Evolutionary conservation across 1,284 basidiomycete genomes (phyloP).

Genomic region (Heterobasidion annosum): DNA sequence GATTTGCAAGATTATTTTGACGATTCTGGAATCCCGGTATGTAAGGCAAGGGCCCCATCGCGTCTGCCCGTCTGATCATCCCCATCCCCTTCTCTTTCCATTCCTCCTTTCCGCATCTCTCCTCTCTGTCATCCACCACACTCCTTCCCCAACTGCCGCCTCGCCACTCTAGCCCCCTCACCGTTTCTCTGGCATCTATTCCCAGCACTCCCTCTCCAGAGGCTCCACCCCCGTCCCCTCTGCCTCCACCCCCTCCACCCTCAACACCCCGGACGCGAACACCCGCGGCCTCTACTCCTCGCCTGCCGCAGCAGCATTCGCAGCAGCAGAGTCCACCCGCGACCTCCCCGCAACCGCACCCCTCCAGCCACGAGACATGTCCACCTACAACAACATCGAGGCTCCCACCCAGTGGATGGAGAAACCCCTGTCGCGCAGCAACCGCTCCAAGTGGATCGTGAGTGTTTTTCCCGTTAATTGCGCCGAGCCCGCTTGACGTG

Average conservation of each 20-base stretch:
- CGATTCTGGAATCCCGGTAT: constrained; percentile 11
- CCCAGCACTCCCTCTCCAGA: constrained; percentile 17
- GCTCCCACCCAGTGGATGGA: constrained; percentile 22
- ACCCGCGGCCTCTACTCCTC: constrained; percentile 14
- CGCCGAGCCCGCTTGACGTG: no score
- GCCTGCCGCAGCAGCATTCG: constrained; percentile 6
- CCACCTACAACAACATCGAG: constrained; percentile 16
- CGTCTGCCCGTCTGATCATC: neutral
- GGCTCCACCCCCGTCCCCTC: neutral
- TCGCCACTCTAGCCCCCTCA: constrained; percentile 21
- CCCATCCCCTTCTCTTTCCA: neutral
- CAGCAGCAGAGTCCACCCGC: constrained; percentile 8
- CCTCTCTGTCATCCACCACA: neutral
- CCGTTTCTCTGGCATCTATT: constrained; percentile 22
- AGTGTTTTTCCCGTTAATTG: neutral
- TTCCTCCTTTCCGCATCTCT: neutral
- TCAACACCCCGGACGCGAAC: constrained; percentile 12
- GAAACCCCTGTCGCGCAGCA: constrained; percentile 22
- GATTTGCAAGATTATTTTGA: constrained; percentile 14
- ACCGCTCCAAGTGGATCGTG: constrained; percentile 27
- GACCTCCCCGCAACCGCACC: neutral
- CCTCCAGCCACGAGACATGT: constrained; percentile 2
- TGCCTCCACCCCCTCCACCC: constrained; percentile 9
- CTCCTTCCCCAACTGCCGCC: neutral
- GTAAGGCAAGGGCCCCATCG: neutral